phyloP scores from a whole-genome alignment of 306 rosid species.

The Datisca glomerata region DNA sequence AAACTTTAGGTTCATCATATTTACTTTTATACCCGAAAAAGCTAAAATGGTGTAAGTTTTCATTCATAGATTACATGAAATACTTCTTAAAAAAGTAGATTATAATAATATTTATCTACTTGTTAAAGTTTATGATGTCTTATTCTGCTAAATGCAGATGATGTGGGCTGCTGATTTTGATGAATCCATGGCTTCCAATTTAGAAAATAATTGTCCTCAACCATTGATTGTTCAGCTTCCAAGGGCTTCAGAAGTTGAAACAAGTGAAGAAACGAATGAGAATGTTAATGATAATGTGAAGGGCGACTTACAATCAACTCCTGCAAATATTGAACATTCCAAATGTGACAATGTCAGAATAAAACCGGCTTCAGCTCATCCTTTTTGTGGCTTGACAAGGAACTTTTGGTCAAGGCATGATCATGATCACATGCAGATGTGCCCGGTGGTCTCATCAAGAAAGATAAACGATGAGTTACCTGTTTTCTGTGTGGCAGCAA shows the following conservation, averaged over 20 bases:
- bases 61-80: too few relatives aligned
- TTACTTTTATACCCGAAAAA: too few relatives aligned
- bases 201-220: conserved; percentile 57
- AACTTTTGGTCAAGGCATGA: conserved; percentile 55
- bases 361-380: conserved; percentile 35
- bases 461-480: conserved; percentile 62
- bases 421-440: conserved; percentile 30
- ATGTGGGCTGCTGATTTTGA: conserved; percentile 98
- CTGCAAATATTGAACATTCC: conserved; percentile 25
- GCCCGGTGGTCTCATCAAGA: conserved; percentile 38
- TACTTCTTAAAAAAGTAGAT: too few relatives aligned
- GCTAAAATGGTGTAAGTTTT: too few relatives aligned
- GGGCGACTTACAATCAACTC: conserved; percentile 30
- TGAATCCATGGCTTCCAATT: conserved; percentile 46
- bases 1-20: too few relatives aligned
- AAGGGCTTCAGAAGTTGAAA: conserved; percentile 30
- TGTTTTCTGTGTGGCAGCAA: conserved; percentile 79
- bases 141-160: conserved; percentile 50
- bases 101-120: background rate
- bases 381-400: conserved; percentile 74
- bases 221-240: conserved; percentile 58
- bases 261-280: conserved; percentile 27
- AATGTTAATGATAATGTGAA: conserved; percentile 27
- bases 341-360: conserved; percentile 26
- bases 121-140: background rate